phyloP scores from a whole-genome alignment of 441 rosid genomes.

The Adansonia grandidieri region DNA sequence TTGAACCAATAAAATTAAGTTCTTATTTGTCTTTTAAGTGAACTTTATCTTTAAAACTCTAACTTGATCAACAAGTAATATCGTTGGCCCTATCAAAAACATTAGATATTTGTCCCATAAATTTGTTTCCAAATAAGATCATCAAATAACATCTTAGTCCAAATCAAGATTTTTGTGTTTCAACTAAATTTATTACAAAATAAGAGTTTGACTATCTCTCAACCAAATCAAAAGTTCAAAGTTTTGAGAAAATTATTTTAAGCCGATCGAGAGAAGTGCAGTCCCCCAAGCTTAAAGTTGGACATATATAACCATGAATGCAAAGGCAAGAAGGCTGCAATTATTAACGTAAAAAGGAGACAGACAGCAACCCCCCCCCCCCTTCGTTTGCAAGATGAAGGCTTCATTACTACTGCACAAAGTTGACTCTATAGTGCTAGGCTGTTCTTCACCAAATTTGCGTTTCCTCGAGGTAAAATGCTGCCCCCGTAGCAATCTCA shows the following conservation, averaged over 20 bases:
- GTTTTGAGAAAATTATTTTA: not conserved
- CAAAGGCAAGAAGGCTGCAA: not conserved
- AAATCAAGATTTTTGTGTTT: no score
- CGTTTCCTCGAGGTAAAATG: not conserved
- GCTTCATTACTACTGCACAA: not conserved
- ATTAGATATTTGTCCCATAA: no score
- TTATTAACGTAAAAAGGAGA: not conserved
- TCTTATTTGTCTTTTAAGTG: no score
- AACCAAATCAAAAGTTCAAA: not conserved
- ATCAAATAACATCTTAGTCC: no score
- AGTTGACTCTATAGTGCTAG: not conserved
- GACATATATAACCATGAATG: not conserved
- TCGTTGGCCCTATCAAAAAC: not conserved
- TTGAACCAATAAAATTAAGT: no score
- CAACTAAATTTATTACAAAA: no score
- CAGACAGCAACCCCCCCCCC: not conserved
- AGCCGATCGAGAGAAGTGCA: not conserved
- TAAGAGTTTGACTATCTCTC: not conserved
- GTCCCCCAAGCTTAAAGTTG: not conserved
- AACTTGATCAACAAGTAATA: not conserved
- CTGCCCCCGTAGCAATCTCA: not conserved
- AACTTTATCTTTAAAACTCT: no score
- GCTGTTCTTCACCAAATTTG: not conserved
- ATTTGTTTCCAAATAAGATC: no score
- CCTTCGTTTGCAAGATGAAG: not conserved